Evolutionary conservation across 331 rosid species (phyloP).

Genomic region (Telfairia occidentalis): DNA sequence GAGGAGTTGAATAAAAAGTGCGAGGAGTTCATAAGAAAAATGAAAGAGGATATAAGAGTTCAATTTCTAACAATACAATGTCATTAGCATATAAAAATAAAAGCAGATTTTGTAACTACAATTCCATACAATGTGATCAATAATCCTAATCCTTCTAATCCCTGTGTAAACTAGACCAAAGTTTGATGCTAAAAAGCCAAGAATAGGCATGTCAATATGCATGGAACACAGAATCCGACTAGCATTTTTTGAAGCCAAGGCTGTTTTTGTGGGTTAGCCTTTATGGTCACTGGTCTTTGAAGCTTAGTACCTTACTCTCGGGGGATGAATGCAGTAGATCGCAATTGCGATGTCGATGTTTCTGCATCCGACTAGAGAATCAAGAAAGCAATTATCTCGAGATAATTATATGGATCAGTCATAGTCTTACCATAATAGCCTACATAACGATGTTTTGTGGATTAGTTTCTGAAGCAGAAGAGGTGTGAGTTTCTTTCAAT

Average conservation of each 20-base stretch:
- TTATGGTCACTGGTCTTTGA: background rate
- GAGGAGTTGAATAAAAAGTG: constrained; percentile 65
- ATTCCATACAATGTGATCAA: background rate
- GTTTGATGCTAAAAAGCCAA: background rate
- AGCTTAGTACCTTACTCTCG: no score
- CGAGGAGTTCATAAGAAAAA: constrained; percentile 62
- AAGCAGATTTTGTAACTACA: background rate
- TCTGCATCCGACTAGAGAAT: background rate
- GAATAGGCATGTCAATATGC: background rate
- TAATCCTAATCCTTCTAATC: background rate
- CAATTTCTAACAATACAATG: constrained; percentile 13
- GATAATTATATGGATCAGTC: background rate
- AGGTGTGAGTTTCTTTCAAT: background rate
- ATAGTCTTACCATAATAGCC: background rate
- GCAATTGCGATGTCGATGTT: background rate
- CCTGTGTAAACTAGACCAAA: background rate
- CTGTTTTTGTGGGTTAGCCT: background rate
- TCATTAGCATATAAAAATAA: background rate
- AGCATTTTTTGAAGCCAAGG: background rate
- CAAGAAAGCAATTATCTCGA: background rate
- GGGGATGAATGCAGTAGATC: no score
- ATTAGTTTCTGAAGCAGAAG: background rate
- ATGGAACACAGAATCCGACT: background rate
- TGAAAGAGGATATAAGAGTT: constrained; percentile 37
- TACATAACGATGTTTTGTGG: background rate